Percentiles rank a stretch among this genome's conserved stretches.
Conservation (phyloP, 345 rosid genomes). For the Gossypium raimondii region DNA sequence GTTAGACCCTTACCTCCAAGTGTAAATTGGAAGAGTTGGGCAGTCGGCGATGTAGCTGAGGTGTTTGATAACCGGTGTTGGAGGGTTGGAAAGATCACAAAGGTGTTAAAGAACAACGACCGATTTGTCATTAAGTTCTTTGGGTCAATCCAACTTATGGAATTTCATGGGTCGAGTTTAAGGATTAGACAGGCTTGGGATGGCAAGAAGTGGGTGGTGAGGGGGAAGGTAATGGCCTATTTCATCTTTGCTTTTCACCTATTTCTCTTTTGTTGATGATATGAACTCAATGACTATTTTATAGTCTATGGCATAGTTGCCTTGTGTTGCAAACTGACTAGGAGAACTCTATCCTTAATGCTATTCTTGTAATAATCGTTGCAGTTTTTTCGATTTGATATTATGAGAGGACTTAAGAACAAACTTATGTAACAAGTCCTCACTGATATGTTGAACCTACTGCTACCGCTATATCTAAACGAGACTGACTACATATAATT, state of each 20-base stretch:
- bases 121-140: slow-evolving; percentile 29
- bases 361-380: not conserved
- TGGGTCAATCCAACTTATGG: slow-evolving; percentile 36
- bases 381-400: not conserved
- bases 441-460: not conserved
- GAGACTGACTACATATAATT: not conserved
- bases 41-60: slow-evolving; percentile 34
- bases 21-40: slow-evolving; percentile 28
- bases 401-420: not conserved
- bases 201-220: slow-evolving; percentile 28
- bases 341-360: not conserved
- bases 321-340: not conserved
- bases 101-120: slow-evolving; percentile 23
- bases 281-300: no score
- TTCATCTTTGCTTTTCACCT: not conserved
- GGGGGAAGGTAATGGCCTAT: slow-evolving; percentile 27
- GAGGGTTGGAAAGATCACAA: slow-evolving; percentile 34
- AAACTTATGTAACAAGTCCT: not conserved
- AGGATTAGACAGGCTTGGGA: slow-evolving; percentile 32
- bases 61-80: slow-evolving; percentile 35
- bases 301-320: no score
- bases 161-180: slow-evolving; percentile 27
- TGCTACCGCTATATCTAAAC: not conserved
- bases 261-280: not conserved
- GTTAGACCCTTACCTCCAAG: slow-evolving; percentile 33